A percentile compares a stretch with the other conserved stretches of the same genome.
phyloP scores from a whole-genome alignment of 2,329 filamentous ascomycete species.

The Ceratocystis ficicola region DNA sequence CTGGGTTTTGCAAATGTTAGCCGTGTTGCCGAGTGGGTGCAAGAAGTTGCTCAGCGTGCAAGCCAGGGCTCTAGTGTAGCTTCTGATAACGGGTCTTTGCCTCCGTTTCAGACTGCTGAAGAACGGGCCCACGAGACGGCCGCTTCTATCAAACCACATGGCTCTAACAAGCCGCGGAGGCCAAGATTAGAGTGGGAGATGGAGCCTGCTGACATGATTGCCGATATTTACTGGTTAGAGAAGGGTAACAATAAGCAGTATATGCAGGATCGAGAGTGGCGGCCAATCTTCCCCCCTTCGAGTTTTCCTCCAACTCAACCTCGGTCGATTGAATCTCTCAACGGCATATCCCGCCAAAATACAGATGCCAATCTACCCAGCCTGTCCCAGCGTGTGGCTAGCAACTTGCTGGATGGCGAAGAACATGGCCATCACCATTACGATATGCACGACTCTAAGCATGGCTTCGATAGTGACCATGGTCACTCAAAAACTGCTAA shows the following conservation, averaged over 20 bases:
- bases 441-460: conserved; percentile 21
- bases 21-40: conserved; percentile 64
- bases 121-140: conserved; percentile 34
- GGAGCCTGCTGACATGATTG: conserved; percentile 71
- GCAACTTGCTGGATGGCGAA: conserved; percentile 25
- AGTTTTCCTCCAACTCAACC: conserved; percentile 21
- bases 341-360: conserved; percentile 28
- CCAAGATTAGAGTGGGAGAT: conserved; percentile 76
- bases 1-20: conserved; percentile 67
- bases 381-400: conserved; percentile 23
- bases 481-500: conserved; percentile 17
- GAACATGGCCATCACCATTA: conserved; percentile 27
- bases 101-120: conserved; percentile 37
- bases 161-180: conserved; percentile 50
- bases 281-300: conserved; percentile 48
- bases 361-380: conserved; percentile 26
- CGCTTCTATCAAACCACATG: conserved; percentile 34
- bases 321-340: conserved; percentile 25
- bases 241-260: conserved; percentile 65
- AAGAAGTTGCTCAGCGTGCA: conserved; percentile 41
- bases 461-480: conserved; percentile 19
- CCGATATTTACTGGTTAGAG: conserved; percentile 85
- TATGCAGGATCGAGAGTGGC: conserved; percentile 68
- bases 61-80: background rate
- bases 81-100: conserved; percentile 28